Percentiles rank a stretch among this genome's conserved stretches.
phyloP scores from a whole-genome alignment of 1,139 yeast genomes.

The Yamadazyma oceani region DNA sequence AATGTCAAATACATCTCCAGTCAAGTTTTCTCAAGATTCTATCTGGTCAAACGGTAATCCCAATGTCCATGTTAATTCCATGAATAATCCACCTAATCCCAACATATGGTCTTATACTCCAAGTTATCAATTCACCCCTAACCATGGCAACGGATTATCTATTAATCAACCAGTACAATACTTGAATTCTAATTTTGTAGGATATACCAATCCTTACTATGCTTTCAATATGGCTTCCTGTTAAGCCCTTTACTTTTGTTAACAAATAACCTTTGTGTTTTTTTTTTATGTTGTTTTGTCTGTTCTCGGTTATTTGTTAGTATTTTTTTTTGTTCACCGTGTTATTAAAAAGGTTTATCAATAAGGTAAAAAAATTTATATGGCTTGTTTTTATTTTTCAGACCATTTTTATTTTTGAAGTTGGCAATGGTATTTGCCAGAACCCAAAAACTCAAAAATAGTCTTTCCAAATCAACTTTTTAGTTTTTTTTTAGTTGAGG shows the following conservation, averaged over 20 bases:
- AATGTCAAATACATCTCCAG: slow-evolving; percentile 21
- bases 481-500: slow-evolving; percentile 12
- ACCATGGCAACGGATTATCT: slow-evolving; percentile 2
- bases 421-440: background rate
- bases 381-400: slow-evolving; percentile 1
- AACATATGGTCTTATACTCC: slow-evolving; percentile 26
- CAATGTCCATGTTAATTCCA: slow-evolving; percentile 6
- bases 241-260: slow-evolving; percentile 13
- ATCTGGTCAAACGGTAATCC: slow-evolving; percentile 21
- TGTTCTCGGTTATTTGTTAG: background rate
- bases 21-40: slow-evolving; percentile 23
- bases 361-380: slow-evolving; percentile 1
- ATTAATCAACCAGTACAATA: slow-evolving; percentile 17
- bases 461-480: slow-evolving; percentile 3
- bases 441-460: background rate
- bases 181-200: slow-evolving; percentile 26
- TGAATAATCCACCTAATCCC: slow-evolving; percentile 4
- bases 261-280: too few relatives aligned
- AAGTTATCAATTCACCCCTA: slow-evolving; percentile 17
- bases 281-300: background rate
- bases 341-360: too few relatives aligned
- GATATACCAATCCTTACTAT: slow-evolving; percentile 43
- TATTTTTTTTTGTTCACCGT: too few relatives aligned
- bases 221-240: slow-evolving; percentile 36
- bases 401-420: slow-evolving; percentile 3